A percentile compares a stretch with the other conserved stretches of the same genome.
Conservation (phyloP, 768 basidiomycete genomes). For the Lactarius akahatsu region DNA sequence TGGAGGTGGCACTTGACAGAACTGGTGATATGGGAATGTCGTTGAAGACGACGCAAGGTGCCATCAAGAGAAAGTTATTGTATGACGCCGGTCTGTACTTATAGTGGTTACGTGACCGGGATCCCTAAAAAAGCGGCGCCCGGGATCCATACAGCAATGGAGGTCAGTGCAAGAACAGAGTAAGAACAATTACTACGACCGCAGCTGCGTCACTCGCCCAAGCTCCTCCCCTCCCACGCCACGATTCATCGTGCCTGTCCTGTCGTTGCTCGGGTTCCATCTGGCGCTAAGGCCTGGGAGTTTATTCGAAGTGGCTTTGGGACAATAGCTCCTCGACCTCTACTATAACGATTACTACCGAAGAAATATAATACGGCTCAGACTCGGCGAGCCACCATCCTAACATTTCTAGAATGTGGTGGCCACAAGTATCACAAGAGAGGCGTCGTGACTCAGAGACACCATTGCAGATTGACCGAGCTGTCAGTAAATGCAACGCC, state of each 20-base stretch:
- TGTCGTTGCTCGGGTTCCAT: neutral
- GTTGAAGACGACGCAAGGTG: constrained; percentile 1
- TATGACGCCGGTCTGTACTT: no score
- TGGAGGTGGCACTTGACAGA: constrained; percentile 1
- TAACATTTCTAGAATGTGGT: no score
- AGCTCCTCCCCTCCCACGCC: no score
- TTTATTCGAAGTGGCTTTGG: neutral
- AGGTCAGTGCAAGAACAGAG: no score
- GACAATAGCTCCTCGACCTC: neutral
- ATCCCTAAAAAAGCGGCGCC: no score
- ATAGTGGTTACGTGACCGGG: no score
- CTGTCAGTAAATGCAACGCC: neutral
- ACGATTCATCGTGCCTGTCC: no score
- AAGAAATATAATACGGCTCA: neutral
- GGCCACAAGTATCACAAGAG: neutral
- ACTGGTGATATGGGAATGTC: neutral
- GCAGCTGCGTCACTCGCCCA: no score
- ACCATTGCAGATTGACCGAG: neutral
- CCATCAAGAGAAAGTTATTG: neutral
- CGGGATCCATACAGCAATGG: no score
- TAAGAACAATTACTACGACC: no score
- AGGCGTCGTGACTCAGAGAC: no score
- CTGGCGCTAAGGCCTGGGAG: neutral
- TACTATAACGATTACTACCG: neutral
- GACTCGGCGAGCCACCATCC: neutral